phyloP scores from a whole-genome alignment of 257 asterid genomes.

The Handroanthus guayacan region DNA sequence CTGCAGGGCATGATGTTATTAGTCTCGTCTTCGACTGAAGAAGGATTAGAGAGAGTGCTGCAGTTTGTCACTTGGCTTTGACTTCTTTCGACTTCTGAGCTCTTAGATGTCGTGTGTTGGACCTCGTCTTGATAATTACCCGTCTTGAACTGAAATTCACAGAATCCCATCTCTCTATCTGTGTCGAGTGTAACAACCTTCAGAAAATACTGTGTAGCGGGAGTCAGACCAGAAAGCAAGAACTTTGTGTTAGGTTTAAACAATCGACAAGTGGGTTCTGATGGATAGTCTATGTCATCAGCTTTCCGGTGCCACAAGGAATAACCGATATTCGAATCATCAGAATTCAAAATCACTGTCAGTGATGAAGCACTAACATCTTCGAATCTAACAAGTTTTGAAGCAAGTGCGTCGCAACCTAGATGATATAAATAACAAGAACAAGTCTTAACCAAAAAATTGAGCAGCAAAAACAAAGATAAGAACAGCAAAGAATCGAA shows the following conservation, averaged over 20 bases:
- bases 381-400: conserved; percentile 68
- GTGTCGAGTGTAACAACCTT: conserved; percentile 56
- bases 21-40: conserved; percentile 83
- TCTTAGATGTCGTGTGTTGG: conserved; percentile 44
- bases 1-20: conserved; percentile 50
- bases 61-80: conserved; percentile 68
- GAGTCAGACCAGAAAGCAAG: conserved; percentile 58
- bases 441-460: conserved; percentile 12
- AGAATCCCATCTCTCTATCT: conserved; percentile 54
- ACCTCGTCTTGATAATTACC: conserved; percentile 37
- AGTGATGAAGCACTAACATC: conserved; percentile 54
- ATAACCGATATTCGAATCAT: conserved; percentile 37
- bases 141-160: conserved; percentile 60
- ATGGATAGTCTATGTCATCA: conserved; percentile 58
- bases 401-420: conserved; percentile 51
- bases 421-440: conserved; percentile 25
- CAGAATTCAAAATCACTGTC: conserved; percentile 43
- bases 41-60: conserved; percentile 88
- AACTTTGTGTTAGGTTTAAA: conserved; percentile 59
- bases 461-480: too few species aligned
- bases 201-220: conserved; percentile 65
- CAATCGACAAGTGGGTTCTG: conserved; percentile 68
- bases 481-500: too few species aligned
- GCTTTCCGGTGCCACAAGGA: conserved; percentile 76
- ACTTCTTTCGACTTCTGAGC: conserved; percentile 53